Evolutionary conservation across 2,329 filamentous ascomycete genomes (phyloP), one percentile per base, ranked within the genome.

Genomic region (Botrytis squamosa): DNA sequence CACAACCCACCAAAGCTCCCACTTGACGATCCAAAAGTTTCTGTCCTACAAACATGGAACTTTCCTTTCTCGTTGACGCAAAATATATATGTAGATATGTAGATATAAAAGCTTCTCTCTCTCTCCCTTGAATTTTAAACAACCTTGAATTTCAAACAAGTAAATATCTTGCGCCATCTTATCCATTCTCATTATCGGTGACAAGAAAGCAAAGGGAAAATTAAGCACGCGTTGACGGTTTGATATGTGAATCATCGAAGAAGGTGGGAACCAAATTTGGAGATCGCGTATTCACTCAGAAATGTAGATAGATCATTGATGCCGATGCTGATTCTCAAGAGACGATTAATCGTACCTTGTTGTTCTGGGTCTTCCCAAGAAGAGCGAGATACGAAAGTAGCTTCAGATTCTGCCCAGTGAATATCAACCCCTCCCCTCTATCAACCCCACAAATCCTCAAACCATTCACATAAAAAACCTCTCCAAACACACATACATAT

Each of bases 11-110:
- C 2, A 7, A 55, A n/a, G 4, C 5, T 1, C 4, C 22, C 20
- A 20, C 14, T 1, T 1, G 5, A 16, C 3, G 14, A 3, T 16
- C 40, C 0, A 3, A 3, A 42, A 42, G 4, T 4, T 5, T 4
- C 40, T 14, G 40, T 42, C 46, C 44, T 6, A 14, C 25, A 52
- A 52, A 5, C 25, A 52, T n/a, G 20, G 22, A 52, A 29, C 49
- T 55, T 12, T 55, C 49, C 12, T 16, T n/a, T 3, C 49, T 55
- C 25, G 25, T 55, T n/a, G 5, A 6, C 6, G 0, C 49, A 29
- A 6, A 0, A 29, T n/a, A 55, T n/a, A n/a, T 55, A 55, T 33
- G 33, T 33, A 33, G 20, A n/a, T 55, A 29, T 33, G 33, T 33
- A 33, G 8, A 49, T 3, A 16, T 14, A 7, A 52, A 52, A 52